Evolutionary conservation across 495 filamentous ascomycete species (phyloP), one percentile per base, ranked within the genome.

Genomic region (Neurospora sp.): DNA sequence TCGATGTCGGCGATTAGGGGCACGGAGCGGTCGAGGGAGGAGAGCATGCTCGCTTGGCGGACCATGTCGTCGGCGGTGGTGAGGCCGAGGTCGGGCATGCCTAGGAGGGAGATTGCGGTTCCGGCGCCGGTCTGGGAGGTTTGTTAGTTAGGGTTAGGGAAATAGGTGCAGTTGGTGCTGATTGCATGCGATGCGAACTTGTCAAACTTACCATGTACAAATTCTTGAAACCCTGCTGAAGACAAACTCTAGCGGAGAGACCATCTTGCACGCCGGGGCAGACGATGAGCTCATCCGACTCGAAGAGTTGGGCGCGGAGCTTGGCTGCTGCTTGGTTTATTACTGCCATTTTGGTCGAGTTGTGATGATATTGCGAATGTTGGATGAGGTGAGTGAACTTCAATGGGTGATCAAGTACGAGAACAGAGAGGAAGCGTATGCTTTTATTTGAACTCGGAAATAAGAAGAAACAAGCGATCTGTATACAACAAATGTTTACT

Each of bases 181-280:
- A 35, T 14, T 54, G 31, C 31, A 2, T 31, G 41, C 18, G 7
- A 48, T 12, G 14, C 35, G 39, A 5, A 62, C 23, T 20, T 42
- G 41, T n/a, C 8, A n/a, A 20, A 73, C 77, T 31, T 78, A 91
- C 90, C 90, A 93, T 92, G 79, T 93, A 92, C 54, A 92, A 74
- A 37, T 82, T 85, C 23, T 92, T 87, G 76, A 90, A 91, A 12
- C 89, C 90, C 12, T 88, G 76, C 35, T 84, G 79, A 71, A 92
- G 82, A 5, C 89, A 90, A 77, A 92, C 83, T 3, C 90, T 84
- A 5, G 90, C 89, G 2, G 89, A 89, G 27, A 91, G 85, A 7
- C 91, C 90, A 83, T 93, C 91, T 75, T 92, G 90, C 1, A 93
- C 89, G 59, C 90, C 91, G 1, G 91, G 91, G 70, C 88, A 91